These are phyloP conservation scores for Ogataea corticis DNA, from an alignment of 805 yeast species.

Conservation along the genomic window DNA sequence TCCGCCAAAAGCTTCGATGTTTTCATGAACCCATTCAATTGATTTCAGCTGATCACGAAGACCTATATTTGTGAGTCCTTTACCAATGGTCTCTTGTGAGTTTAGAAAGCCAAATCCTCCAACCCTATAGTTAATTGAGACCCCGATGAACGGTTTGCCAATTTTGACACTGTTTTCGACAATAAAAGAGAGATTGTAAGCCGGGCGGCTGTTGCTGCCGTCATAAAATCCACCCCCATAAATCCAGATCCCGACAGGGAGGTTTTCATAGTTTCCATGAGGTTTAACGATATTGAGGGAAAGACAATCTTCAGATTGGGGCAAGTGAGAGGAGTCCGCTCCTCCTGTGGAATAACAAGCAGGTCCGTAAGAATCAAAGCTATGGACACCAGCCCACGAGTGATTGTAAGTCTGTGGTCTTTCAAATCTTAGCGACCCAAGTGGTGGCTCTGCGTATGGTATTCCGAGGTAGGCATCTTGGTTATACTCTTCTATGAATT, in stretches of 20 bases:
- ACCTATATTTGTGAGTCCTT: conserved; percentile 2
- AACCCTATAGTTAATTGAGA: conserved; percentile 2
- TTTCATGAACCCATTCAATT: conserved; percentile 4
- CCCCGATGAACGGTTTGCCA: conserved; percentile 2
- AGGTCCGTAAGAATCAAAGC: background rate
- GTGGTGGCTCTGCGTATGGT: conserved; percentile 4
- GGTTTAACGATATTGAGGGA: conserved; percentile 3
- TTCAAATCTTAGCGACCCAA: conserved; percentile 1
- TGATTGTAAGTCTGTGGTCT: background rate
- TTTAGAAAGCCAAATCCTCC: conserved; percentile 1
- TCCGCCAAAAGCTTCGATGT: conserved; percentile 1
- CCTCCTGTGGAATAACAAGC: conserved; percentile 1
- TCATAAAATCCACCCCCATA: conserved; percentile 4
- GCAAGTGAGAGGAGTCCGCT: background rate
- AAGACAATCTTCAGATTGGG: conserved; percentile 5
- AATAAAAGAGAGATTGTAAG: conserved; percentile 1
- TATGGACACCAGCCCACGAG: background rate
- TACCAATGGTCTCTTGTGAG: conserved; percentile 2
- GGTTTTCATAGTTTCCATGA: background rate
- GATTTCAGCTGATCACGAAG: conserved; percentile 1
- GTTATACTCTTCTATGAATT: background rate
- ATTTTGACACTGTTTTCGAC: conserved; percentile 1
- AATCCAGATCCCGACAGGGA: conserved; percentile 4
- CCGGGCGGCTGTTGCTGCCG: background rate
- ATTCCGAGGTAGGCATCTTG: conserved; percentile 2